These are phyloP conservation scores for Phylloporus rhodoxanthus DNA, from an alignment of 768 basidiomycete genomes.

Conservation along the genomic window DNA sequence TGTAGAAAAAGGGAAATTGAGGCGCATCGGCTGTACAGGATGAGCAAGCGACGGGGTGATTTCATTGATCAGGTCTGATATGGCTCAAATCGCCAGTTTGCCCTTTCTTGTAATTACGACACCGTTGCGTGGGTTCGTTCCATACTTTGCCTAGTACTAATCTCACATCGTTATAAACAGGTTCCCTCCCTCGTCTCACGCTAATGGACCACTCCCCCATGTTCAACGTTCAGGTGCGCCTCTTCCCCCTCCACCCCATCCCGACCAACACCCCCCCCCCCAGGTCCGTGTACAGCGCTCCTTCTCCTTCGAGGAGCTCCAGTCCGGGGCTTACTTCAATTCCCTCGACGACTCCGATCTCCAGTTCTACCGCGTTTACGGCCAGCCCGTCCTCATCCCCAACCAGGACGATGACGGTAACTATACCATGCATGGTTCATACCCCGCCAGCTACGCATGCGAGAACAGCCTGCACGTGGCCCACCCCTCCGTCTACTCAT, in stretches of 20 bases:
- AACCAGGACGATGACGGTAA: slow-evolving; percentile 17
- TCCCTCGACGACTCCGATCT: slow-evolving; percentile 30
- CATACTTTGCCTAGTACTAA: neutral
- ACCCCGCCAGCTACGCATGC: slow-evolving; percentile 5
- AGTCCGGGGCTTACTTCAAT: slow-evolving; percentile 28
- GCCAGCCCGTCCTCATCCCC: slow-evolving; percentile 30
- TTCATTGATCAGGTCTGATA: slow-evolving; percentile 1
- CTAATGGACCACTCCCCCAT: slow-evolving; percentile 12
- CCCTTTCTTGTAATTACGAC: neutral
- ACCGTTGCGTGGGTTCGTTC: neutral
- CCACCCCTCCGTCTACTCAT: slow-evolving; percentile 4
- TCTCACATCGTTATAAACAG: neutral
- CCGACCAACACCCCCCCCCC: neutral
- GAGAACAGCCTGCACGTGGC: slow-evolving; percentile 6
- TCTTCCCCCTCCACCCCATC: neutral
- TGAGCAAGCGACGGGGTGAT: neutral
- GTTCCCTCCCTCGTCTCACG: slow-evolving; percentile 2
- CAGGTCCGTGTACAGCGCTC: slow-evolving; percentile 29
- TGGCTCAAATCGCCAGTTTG: neutral
- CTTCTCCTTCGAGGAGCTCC: slow-evolving; percentile 32
- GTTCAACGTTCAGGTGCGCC: slow-evolving; percentile 23
- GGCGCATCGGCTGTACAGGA: neutral
- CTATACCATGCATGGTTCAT: slow-evolving; percentile 10
- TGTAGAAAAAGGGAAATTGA: neutral
- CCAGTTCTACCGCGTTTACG: slow-evolving; percentile 29